Conservation (phyloP, 441 rosid genomes). For the Aquilaria agallochum region DNA sequence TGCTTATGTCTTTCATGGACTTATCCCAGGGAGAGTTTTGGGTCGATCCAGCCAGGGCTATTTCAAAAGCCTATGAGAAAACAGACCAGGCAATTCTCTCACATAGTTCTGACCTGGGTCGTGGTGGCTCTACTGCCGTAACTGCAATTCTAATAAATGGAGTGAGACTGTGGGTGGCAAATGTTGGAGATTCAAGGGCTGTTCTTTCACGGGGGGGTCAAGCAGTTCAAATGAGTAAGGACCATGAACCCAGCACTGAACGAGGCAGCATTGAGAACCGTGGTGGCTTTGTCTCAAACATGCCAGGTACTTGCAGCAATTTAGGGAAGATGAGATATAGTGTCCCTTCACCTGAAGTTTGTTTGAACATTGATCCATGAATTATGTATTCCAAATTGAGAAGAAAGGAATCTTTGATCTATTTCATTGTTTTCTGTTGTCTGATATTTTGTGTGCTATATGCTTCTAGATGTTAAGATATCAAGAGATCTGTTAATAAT, state of each 20-base stretch:
- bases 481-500: too few relatives aligned
- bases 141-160: slow-evolving; percentile 77
- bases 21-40: slow-evolving; percentile 68
- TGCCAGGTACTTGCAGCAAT: slow-evolving; percentile 61
- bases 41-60: slow-evolving; percentile 62
- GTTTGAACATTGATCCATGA: too few relatives aligned
- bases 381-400: too few relatives aligned
- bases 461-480: too few relatives aligned
- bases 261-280: slow-evolving; percentile 74
- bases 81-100: slow-evolving; percentile 88
- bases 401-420: not conserved
- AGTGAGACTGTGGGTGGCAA: slow-evolving; percentile 66
- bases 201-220: slow-evolving; percentile 69
- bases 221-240: slow-evolving; percentile 61
- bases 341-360: too few relatives aligned
- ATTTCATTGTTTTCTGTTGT: not conserved
- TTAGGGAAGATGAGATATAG: too few relatives aligned
- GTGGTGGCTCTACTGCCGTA: slow-evolving; percentile 94
- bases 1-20: slow-evolving; percentile 18
- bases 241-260: slow-evolving; percentile 88
- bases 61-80: slow-evolving; percentile 74
- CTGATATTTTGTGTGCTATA: too few relatives aligned
- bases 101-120: slow-evolving; percentile 61
- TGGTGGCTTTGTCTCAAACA: slow-evolving; percentile 94
- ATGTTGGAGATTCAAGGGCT: slow-evolving; percentile 88